Evolutionary conservation across 2,329 filamentous ascomycete genomes (phyloP).

Genomic region (Clarireedia paspali): DNA sequence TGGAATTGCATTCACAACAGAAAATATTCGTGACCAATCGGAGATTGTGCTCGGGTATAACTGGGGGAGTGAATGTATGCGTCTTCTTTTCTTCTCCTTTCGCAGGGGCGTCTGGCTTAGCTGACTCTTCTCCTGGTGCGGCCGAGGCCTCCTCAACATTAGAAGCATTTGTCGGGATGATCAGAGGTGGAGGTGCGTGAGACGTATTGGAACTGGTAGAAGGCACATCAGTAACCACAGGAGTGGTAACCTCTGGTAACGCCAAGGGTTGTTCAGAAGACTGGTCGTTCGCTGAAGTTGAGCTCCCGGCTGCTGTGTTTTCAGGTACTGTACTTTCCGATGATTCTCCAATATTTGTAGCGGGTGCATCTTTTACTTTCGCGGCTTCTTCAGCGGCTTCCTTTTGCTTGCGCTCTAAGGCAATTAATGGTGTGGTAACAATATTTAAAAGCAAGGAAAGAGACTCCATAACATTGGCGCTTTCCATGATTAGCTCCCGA

Average conservation of each 20-base stretch:
- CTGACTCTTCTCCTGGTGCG: conserved; percentile 14
- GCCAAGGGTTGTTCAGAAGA: background rate
- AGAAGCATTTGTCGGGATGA: conserved; percentile 1
- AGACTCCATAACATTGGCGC: conserved; percentile 92
- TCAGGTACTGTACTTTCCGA: conserved; percentile 3
- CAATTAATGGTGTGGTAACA: conserved; percentile 79
- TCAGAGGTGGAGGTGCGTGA: background rate
- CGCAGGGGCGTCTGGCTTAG: conserved; percentile 18
- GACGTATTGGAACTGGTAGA: background rate
- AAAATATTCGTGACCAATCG: conserved; percentile 95
- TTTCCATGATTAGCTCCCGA: conserved; percentile 93
- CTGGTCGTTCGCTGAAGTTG: conserved; percentile 5
- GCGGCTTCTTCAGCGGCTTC: conserved; percentile 50
- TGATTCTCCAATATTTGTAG: conserved; percentile 11
- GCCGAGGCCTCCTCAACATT: background rate
- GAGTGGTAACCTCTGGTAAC: background rate
- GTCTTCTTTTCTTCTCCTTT: conserved; percentile 29
- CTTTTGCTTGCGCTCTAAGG: conserved; percentile 75
- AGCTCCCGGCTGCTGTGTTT: conserved; percentile 12
- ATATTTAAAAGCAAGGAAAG: conserved; percentile 80
- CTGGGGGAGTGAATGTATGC: conserved; percentile 63
- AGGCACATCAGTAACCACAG: background rate
- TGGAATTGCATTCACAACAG: conserved; percentile 92
- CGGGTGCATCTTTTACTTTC: conserved; percentile 33
- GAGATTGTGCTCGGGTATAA: conserved; percentile 82